Percentiles rank a stretch among this genome's conserved stretches.
These are phyloP conservation scores for Lycium barbarum DNA, from an alignment of 257 asterid species.

Conservation along the genomic window DNA sequence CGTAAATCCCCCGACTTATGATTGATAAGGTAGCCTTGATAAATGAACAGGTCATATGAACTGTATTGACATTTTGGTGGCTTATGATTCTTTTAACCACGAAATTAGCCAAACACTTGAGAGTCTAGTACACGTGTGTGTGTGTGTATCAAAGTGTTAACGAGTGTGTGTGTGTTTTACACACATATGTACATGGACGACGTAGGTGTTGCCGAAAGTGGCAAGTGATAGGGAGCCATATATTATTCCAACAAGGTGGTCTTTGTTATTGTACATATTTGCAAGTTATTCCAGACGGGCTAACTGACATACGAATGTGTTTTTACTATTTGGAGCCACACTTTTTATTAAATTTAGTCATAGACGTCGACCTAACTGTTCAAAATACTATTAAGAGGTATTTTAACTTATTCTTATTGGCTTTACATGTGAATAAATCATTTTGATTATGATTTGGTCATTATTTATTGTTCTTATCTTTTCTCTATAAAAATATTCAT, in stretches of 20 bases:
- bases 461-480: neutral
- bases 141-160: neutral
- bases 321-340: neutral
- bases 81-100: neutral
- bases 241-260: neutral
- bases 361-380: neutral
- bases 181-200: neutral
- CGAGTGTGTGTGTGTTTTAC: neutral
- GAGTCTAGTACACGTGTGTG: neutral
- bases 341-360: neutral
- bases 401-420: neutral
- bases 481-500: neutral
- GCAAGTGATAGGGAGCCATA: neutral
- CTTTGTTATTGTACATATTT: neutral
- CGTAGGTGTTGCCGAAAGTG: constrained; percentile 20
- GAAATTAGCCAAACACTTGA: neutral
- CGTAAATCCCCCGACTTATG: neutral
- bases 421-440: neutral
- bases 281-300: neutral
- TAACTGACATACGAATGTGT: neutral
- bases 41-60: neutral
- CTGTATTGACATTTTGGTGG: neutral
- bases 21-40: neutral
- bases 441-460: neutral
- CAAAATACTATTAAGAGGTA: neutral